Evolutionary conservation across 202 grass and related monocot species (phyloP).

Genomic region (Schoenoplectus tabernaemontani): DNA sequence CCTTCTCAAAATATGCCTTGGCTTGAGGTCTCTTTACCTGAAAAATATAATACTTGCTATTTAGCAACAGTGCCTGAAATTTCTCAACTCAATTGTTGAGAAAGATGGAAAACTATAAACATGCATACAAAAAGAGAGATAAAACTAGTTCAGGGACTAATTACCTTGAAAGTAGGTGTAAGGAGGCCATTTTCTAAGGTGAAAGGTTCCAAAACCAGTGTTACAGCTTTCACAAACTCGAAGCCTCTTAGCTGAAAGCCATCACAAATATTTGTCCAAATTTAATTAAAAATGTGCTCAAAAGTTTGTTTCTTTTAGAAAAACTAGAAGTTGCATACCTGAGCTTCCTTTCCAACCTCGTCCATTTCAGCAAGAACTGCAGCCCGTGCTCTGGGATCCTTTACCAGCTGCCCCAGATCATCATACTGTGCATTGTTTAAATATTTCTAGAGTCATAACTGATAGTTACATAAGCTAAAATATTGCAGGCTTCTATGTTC

Average conservation of each 20-base stretch:
- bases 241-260: slow-evolving; percentile 84
- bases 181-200: slow-evolving; percentile 87
- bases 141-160: neutral
- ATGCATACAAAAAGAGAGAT: neutral
- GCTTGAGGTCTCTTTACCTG: slow-evolving; percentile 87
- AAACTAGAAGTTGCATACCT: slow-evolving; percentile 35
- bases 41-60: neutral
- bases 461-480: slow-evolving; percentile 15
- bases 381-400: slow-evolving; percentile 52
- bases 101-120: neutral
- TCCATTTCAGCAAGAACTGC: slow-evolving; percentile 85
- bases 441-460: slow-evolving; percentile 16
- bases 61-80: neutral
- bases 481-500: neutral
- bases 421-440: slow-evolving; percentile 36
- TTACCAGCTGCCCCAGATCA: slow-evolving; percentile 48
- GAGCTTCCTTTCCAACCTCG: slow-evolving; percentile 68
- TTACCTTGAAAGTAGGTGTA: slow-evolving; percentile 91
- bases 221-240: slow-evolving; percentile 79
- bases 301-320: neutral
- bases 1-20: slow-evolving; percentile 71
- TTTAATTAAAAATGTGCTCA: neutral
- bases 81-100: neutral
- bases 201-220: slow-evolving; percentile 70
- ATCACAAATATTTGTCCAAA: slow-evolving; percentile 4